phyloP scores from a whole-genome alignment of 345 rosid species.

The Ricinus communis region DNA sequence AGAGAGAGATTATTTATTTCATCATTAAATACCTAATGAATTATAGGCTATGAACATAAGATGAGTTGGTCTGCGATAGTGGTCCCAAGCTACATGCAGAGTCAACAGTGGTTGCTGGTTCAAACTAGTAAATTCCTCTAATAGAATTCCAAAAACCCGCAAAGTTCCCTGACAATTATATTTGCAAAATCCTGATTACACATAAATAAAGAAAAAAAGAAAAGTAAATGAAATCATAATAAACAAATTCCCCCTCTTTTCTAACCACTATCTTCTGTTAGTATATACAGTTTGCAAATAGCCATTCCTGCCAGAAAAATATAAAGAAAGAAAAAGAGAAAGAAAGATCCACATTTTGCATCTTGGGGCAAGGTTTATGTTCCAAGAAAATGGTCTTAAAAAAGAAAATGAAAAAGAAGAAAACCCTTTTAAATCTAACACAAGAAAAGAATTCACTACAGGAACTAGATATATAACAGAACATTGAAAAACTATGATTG shows the following conservation, averaged over 20 bases:
- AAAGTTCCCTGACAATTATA: too few species aligned
- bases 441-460: too few species aligned
- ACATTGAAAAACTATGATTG: too few species aligned
- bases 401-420: not conserved
- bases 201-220: not conserved
- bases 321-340: not conserved
- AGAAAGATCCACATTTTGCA: not conserved
- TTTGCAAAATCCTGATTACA: not conserved
- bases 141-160: not conserved
- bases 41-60: not conserved
- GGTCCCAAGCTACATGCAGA: not conserved
- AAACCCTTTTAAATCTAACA: not conserved
- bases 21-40: slow-evolving; percentile 7
- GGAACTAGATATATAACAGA: too few species aligned
- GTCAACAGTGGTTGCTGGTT: not conserved
- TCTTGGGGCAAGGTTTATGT: not conserved
- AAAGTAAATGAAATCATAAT: not conserved
- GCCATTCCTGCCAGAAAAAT: not conserved
- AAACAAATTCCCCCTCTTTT: not conserved
- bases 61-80: slow-evolving; percentile 10
- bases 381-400: not conserved
- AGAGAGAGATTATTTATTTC: slow-evolving; percentile 16
- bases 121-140: not conserved
- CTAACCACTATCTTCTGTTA: slow-evolving; percentile 10
- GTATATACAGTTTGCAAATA: slow-evolving; percentile 23